Evolutionary conservation across 1,284 basidiomycete species (phyloP).

Genomic region (Hypsizygus ulmarius): DNA sequence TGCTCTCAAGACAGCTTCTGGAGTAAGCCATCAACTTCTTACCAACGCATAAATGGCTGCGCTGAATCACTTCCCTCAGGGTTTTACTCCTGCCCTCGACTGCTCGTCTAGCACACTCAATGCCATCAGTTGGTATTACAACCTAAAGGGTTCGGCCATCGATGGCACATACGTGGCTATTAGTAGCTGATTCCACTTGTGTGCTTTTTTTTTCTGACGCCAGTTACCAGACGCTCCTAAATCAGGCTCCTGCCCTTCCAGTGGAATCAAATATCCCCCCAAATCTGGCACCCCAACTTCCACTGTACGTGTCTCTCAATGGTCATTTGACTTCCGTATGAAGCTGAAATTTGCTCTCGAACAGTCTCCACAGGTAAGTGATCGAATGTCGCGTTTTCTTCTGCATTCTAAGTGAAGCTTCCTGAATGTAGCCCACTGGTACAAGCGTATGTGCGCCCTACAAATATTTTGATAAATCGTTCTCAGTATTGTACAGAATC

Average conservation of each 20-base stretch:
- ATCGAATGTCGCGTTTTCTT: background rate
- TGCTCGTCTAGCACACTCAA: slow-evolving; percentile 50
- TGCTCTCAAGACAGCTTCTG: slow-evolving; percentile 55
- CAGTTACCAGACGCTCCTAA: slow-evolving; percentile 45
- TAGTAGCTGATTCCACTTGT: slow-evolving; percentile 34
- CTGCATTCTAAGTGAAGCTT: background rate
- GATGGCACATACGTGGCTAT: slow-evolving; percentile 65
- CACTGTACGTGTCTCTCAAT: slow-evolving; percentile 16
- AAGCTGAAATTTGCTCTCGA: background rate
- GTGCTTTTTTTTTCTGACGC: background rate
- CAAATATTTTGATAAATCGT: background rate
- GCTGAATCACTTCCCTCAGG: slow-evolving; percentile 21
- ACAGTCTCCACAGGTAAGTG: slow-evolving; percentile 14
- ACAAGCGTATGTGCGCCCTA: slow-evolving; percentile 12
- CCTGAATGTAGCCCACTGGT: slow-evolving; percentile 8
- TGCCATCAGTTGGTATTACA: slow-evolving; percentile 66
- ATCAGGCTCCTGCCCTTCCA: slow-evolving; percentile 50
- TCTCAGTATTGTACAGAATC: slow-evolving; percentile 19
- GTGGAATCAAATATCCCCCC: slow-evolving; percentile 63
- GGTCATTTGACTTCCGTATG: slow-evolving; percentile 1
- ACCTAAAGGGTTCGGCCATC: slow-evolving; percentile 62
- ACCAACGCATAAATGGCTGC: no score
- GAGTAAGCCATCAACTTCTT: slow-evolving; percentile 24
- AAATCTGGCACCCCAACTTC: slow-evolving; percentile 42
- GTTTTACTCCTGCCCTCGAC: slow-evolving; percentile 55